A percentile compares a stretch with the other conserved stretches of the same genome.
Evolutionary conservation across 148 eudicot species (phyloP).

Genomic region (Tetragonia tetragonoides): DNA sequence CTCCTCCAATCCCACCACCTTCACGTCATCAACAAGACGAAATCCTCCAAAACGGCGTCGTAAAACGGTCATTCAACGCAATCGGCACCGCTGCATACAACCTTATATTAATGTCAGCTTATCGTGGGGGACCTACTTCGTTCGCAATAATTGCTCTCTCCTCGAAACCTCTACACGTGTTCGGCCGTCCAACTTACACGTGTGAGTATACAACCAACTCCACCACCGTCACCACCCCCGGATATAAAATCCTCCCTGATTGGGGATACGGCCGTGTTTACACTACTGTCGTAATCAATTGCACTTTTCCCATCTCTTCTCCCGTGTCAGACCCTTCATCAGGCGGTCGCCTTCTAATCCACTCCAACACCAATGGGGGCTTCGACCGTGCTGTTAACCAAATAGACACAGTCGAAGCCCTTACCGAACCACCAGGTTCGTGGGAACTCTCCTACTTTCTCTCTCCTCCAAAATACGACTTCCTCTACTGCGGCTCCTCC

Average conservation of each 20-base stretch:
- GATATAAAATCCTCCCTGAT: slow-evolving; percentile 55
- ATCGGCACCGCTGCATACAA: slow-evolving; percentile 59
- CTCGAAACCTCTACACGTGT: slow-evolving; percentile 66
- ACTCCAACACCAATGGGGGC: slow-evolving; percentile 49
- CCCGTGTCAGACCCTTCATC: slow-evolving; percentile 17
- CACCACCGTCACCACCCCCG: slow-evolving; percentile 12
- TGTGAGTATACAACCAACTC: slow-evolving; percentile 41
- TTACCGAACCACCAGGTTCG: slow-evolving; percentile 33
- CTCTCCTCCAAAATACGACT: slow-evolving; percentile 55
- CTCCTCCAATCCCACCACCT: slow-evolving; percentile 19
- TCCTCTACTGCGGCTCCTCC: slow-evolving; percentile 66
- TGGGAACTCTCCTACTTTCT: slow-evolving; percentile 22
- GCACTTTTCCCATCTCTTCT: slow-evolving; percentile 49
- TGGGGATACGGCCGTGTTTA: slow-evolving; percentile 90
- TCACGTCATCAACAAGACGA: slow-evolving; percentile 13
- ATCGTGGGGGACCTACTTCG: slow-evolving; percentile 61
- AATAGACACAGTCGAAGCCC: slow-evolving; percentile 41
- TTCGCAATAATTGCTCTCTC: slow-evolving; percentile 56
- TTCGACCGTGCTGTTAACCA: slow-evolving; percentile 29
- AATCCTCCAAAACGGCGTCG: slow-evolving; percentile 26
- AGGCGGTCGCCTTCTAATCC: slow-evolving; percentile 47
- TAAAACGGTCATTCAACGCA: slow-evolving; percentile 46
- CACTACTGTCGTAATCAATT: slow-evolving; percentile 66
- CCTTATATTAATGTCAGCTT: slow-evolving; percentile 73
- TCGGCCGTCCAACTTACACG: slow-evolving; percentile 45